These are phyloP conservation scores for Platanthera zijinensis DNA, from an alignment of 106 monocot species.

Conservation along the genomic window DNA sequence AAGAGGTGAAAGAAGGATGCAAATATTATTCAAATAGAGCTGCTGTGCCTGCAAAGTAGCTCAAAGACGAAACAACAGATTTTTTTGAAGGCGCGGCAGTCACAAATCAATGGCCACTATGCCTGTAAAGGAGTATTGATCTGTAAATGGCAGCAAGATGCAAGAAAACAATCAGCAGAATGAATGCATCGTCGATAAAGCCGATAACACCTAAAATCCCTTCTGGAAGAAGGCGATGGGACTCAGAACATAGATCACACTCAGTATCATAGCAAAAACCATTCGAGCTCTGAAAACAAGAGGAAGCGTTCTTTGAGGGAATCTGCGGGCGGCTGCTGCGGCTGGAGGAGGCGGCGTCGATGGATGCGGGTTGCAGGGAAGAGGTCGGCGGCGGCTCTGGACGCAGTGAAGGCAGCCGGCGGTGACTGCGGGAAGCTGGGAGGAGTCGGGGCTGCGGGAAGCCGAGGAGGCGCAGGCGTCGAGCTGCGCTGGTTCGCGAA, in stretches of 20 bases:
- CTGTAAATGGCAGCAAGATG: slow-evolving; percentile 85
- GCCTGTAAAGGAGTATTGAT: slow-evolving; percentile 73
- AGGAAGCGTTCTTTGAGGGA: too few species aligned
- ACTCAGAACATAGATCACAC: slow-evolving; percentile 69
- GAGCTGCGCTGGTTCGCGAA: too few species aligned
- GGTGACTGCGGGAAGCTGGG: too few species aligned
- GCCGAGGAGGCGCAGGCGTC: too few species aligned
- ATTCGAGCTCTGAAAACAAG: too few species aligned
- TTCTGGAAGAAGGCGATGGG: slow-evolving; percentile 88
- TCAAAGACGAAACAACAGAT: not conserved
- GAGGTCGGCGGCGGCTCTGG: too few species aligned
- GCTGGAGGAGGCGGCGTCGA: too few species aligned
- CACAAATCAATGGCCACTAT: slow-evolving; percentile 43
- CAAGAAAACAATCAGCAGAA: slow-evolving; percentile 80
- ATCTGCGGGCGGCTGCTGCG: too few species aligned
- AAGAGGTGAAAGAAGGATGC: not conserved
- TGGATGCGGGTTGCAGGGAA: too few species aligned
- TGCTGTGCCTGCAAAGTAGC: not conserved
- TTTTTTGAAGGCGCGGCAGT: too few species aligned
- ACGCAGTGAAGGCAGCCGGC: too few species aligned
- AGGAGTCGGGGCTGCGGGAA: too few species aligned
- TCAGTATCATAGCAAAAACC: slow-evolving; percentile 42
- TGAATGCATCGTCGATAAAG: slow-evolving; percentile 70
- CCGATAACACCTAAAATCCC: slow-evolving; percentile 63
- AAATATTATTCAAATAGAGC: not conserved